These are phyloP conservation scores for Aspergillus panamensis DNA, from an alignment of 495 filamentous ascomycete genomes.

Conservation along the genomic window DNA sequence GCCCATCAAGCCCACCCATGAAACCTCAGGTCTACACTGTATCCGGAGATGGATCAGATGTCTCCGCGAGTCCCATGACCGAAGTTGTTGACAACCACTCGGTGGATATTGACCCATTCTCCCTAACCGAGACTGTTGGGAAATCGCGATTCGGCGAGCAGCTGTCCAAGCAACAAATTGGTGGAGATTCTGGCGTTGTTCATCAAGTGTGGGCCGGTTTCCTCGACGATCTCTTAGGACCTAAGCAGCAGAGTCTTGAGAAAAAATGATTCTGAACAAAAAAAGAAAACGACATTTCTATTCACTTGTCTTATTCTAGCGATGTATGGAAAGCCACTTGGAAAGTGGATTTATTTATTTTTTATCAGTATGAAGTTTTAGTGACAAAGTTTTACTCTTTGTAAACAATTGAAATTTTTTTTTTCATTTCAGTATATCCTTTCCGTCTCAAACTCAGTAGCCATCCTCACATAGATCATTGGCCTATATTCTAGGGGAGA, in stretches of 20 bases:
- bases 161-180: slow-evolving; percentile 27
- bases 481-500: no score
- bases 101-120: slow-evolving; percentile 55
- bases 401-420: background rate
- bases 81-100: slow-evolving; percentile 58
- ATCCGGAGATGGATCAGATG: slow-evolving; percentile 49
- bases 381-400: background rate
- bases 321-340: slow-evolving; percentile 11
- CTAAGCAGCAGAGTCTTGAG: slow-evolving; percentile 27
- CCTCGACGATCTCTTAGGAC: slow-evolving; percentile 57
- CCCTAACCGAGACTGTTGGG: slow-evolving; percentile 50
- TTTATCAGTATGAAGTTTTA: background rate
- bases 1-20: slow-evolving; percentile 38
- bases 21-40: slow-evolving; percentile 57
- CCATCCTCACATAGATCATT: no score
- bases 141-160: slow-evolving; percentile 42
- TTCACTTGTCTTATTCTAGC: slow-evolving; percentile 17
- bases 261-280: slow-evolving; percentile 21
- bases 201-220: slow-evolving; percentile 53
- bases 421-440: no score
- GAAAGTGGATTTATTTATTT: slow-evolving; percentile 9
- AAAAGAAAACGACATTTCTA: background rate
- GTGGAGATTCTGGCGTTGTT: slow-evolving; percentile 38
- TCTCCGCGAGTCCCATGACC: slow-evolving; percentile 52
- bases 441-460: no score